Evolutionary conservation across 768 basidiomycete genomes (phyloP), one percentile per base, ranked within the genome.

Genomic region (Lyophyllum shimeji): DNA sequence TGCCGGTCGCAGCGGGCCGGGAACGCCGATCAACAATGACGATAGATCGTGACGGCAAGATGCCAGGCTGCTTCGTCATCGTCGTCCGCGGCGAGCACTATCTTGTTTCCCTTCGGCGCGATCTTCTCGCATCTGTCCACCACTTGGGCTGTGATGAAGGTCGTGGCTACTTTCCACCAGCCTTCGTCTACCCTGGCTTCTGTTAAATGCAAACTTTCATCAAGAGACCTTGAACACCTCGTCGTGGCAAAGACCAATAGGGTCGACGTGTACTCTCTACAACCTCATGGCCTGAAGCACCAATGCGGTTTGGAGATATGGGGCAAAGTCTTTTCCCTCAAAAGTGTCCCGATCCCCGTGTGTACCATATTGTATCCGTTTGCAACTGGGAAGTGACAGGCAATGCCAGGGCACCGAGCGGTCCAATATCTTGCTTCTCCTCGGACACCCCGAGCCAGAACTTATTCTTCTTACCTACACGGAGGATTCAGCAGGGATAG

Each of bases 371-470:
- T 39, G 29, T 40, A 12, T 42, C 39, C 15, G 57, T 48, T n/a
- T 53, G 57, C 23, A 39, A 57, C 51, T 62, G 59, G 63, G 62
- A 33, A 50, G 51, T 45, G 47, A 58, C 24, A 18, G 20, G 15
- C n/a, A 20, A 50, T 23, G 40, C 37, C 58, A 66, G 72, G 74
- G 72, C 53, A 73, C 72, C 42, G 58, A 63, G 33, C 74, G 71
- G 60, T 77, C 76, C 25, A 84, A 84, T 64, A 62, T 93, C 13
- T 67, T 90, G 20, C 76, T 90, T 29, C 76, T 93, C 65, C 80
- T 87, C 0, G 89, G 89, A 56, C 89, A 91, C 62, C 90, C 90
- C 1, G 82, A 89, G 31, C 87, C 90, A 8, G 83, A 85, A 57
- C 76, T 93, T 12, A 68, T 92, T 33, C 76, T 91, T 59, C 73